These are phyloP conservation scores for Sisymbrium irio DNA, from an alignment of 345 rosid genomes.

Conservation along the genomic window DNA sequence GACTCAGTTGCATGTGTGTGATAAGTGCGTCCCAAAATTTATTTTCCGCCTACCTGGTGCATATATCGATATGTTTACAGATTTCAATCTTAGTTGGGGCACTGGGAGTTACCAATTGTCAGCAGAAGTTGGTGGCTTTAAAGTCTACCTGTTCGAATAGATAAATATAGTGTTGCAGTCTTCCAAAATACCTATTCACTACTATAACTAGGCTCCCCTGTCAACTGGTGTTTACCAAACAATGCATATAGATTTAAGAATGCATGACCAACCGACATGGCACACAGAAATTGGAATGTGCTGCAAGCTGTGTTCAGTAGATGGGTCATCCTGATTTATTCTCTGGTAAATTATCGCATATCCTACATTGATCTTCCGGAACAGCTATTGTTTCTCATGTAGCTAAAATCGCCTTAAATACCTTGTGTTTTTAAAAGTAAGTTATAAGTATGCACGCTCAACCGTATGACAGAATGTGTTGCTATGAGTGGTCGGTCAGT, in stretches of 20 bases:
- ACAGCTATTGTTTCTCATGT: conserved; percentile 14
- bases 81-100: background rate
- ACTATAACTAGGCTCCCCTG: conserved; percentile 17
- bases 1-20: conserved; percentile 3
- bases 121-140: conserved; percentile 1
- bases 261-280: conserved; percentile 13
- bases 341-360: conserved; percentile 15
- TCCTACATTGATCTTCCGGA: conserved; percentile 6
- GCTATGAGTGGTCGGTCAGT: conserved; percentile 2
- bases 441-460: conserved; percentile 4
- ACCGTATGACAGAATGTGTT: conserved; percentile 5
- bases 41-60: conserved; percentile 18
- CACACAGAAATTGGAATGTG: background rate
- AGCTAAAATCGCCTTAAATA: background rate
- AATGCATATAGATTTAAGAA: conserved; percentile 6
- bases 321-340: background rate
- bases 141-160: background rate
- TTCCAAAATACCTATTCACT: background rate
- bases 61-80: background rate
- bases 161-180: background rate
- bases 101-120: background rate
- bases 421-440: conserved; percentile 1
- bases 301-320: conserved; percentile 7
- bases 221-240: conserved; percentile 10
- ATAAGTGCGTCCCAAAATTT: conserved; percentile 3